A percentile compares a stretch with the other conserved stretches of the same genome.
Conservation (phyloP, 2,329 filamentous ascomycete species). For the Stagonosporopsis rhizophila region DNA sequence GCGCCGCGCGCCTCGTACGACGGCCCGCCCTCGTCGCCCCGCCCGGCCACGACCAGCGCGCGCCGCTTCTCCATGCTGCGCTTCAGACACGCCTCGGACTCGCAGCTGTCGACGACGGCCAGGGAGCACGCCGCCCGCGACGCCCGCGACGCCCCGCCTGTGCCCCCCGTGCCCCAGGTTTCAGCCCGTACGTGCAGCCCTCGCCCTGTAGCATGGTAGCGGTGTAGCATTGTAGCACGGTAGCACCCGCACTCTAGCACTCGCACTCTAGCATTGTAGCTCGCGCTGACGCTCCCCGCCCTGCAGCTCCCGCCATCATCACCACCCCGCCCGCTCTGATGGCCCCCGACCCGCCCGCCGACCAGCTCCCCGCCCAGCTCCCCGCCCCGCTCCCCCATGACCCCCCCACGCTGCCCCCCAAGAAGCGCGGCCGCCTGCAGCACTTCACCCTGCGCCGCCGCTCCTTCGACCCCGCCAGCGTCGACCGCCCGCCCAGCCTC, state of each 20-base stretch:
- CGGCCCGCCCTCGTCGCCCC: conserved; percentile 43
- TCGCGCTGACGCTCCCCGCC: no score
- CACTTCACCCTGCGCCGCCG: conserved; percentile 45
- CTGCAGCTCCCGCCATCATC: conserved; percentile 75
- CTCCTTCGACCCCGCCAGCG: conserved; percentile 46
- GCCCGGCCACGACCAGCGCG: conserved; percentile 42
- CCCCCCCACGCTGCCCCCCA: conserved; percentile 36
- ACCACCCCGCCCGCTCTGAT: conserved; percentile 83
- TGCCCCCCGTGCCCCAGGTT: conserved; percentile 54
- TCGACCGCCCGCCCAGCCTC: conserved; percentile 31
- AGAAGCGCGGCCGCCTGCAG: conserved; percentile 40
- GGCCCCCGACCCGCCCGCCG: conserved; percentile 22
- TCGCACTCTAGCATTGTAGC: no score
- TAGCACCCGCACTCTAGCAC: no score
- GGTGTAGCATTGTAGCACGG: no score
- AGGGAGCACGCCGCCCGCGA: conserved; percentile 73
- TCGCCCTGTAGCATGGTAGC: no score
- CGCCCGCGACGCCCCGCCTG: conserved; percentile 49
- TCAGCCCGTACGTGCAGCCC: no score
- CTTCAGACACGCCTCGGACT: conserved; percentile 92
- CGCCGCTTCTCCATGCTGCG: conserved; percentile 73
- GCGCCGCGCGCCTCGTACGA: no score
- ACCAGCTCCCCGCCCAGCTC: no score
- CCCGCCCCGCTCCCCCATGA: no score
- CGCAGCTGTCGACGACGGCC: conserved; percentile 79